Conservation (phyloP, 306 rosid genomes). For the Inga leiocalycina region DNA sequence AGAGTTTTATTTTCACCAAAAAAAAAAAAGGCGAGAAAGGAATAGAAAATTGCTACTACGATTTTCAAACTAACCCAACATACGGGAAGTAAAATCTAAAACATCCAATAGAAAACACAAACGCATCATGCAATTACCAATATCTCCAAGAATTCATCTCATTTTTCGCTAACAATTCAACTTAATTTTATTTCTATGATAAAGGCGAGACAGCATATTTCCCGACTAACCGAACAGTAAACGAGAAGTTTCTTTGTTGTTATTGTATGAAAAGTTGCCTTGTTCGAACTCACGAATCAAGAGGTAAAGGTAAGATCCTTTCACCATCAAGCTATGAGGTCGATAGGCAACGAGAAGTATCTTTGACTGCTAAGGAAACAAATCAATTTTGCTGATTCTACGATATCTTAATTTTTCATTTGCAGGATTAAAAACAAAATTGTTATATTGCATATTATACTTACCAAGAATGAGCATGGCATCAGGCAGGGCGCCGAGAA, state of each 20-base stretch:
- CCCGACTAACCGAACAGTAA: background rate
- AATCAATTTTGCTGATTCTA: background rate
- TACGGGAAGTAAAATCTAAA: too few species aligned
- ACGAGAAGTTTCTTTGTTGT: background rate
- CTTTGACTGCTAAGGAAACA: background rate
- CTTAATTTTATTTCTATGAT: background rate
- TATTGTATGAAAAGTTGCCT: too few species aligned
- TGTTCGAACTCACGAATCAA: too few species aligned
- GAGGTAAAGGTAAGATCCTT: too few species aligned
- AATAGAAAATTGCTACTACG: too few species aligned
- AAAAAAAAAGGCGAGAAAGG: too few species aligned
- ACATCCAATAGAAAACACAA: too few species aligned
- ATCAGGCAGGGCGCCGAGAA: constrained; percentile 61
- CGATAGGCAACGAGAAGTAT: background rate
- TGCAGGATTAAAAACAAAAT: background rate
- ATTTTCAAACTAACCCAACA: too few species aligned
- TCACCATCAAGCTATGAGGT: too few species aligned
- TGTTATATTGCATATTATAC: background rate
- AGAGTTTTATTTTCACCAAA: too few species aligned
- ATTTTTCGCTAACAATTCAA: background rate
- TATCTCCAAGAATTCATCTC: background rate
- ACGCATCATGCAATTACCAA: too few species aligned
- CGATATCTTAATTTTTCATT: background rate
- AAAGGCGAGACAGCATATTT: background rate
- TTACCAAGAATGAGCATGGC: constrained; percentile 60